Conservation (phyloP, 208 protist species). For the Trypanosoma congolense region DNA sequence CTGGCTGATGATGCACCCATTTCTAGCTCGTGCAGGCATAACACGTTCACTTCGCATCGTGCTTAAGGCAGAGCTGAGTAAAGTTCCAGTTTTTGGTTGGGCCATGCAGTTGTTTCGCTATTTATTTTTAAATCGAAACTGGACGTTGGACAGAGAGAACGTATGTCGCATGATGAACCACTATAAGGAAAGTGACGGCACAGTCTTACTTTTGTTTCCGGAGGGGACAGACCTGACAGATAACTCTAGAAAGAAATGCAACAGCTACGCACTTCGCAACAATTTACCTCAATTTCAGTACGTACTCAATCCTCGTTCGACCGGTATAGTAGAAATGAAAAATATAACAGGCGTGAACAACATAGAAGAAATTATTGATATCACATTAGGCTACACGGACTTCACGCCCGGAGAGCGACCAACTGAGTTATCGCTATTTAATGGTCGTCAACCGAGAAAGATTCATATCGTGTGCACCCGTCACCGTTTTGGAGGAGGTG, state of each 20-base stretch:
- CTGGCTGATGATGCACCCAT: slow-evolving; percentile 34
- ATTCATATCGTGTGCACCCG: slow-evolving; percentile 66
- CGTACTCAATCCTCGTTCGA: slow-evolving; percentile 81
- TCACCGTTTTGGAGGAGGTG: slow-evolving; percentile 18
- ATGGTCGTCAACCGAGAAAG: slow-evolving; percentile 60
- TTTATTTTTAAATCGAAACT: slow-evolving; percentile 80
- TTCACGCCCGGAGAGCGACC: slow-evolving; percentile 44
- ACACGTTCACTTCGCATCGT: slow-evolving; percentile 53
- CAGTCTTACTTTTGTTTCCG: slow-evolving; percentile 72
- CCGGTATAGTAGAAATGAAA: slow-evolving; percentile 60
- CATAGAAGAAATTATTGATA: slow-evolving; percentile 72
- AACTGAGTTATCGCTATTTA: slow-evolving; percentile 58
- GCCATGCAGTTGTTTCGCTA: slow-evolving; percentile 77
- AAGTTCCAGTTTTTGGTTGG: slow-evolving; percentile 67
- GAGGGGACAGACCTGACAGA: slow-evolving; percentile 83
- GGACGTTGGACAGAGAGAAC: slow-evolving; percentile 63
- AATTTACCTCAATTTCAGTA: slow-evolving; percentile 56
- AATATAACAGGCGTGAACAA: slow-evolving; percentile 59
- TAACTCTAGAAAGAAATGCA: slow-evolving; percentile 57
- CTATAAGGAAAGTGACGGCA: slow-evolving; percentile 29
- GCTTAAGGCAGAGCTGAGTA: slow-evolving; percentile 49
- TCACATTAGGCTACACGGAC: slow-evolving; percentile 86
- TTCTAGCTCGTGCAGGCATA: slow-evolving; percentile 31
- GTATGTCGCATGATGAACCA: slow-evolving; percentile 53
- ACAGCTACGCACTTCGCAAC: slow-evolving; percentile 47